Base-by-base conservation (phyloP, 2,329 filamentous ascomycete species). In the Ceratocystis destructans region DNA sequence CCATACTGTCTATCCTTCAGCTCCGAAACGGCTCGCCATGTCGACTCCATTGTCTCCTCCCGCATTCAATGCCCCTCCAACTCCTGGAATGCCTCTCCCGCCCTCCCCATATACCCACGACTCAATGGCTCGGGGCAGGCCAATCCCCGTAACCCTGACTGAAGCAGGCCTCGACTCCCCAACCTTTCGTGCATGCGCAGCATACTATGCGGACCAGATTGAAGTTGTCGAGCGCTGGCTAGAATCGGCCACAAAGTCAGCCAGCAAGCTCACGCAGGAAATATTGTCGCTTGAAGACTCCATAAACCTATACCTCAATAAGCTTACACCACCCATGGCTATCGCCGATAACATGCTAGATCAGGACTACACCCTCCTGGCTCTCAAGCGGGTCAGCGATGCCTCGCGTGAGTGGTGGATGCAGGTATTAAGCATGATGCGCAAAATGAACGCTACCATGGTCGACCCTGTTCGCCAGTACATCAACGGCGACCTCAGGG, bases 121-220 rank as follows among this genome's bases (percentile, higher is more conserved):
- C n/a, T 62, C 69, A 8, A 57, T 64, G 50, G 66, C 68, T 15
- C 68, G 68, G n/a, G 75, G 74, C 69, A 77, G 79, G 45, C 76
- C 78, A 41, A 79, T 84, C 67, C 90, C 94, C 57, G 92, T 97
- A 45, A 86, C 87, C 69, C 82, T 97, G 71, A 94, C 93, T 77
- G 94, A 99, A 82, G 94, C 94, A 63, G 89, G 91, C 22, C 88
- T 97, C 78, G 94, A 99, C 77, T 96, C 92, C 48, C 94, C 94
- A 31, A 95, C 92, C 45, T 97, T 97, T 75, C 90, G 94, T 70
- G 90, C 92, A 61, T 89, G 89, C 25, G 84, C 90, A 53, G 78
- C 88, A 61, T 90, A 96, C 77, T 96, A 96, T 73, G 83, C 85
- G 69, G 94, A 97, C 70, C 93, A 99, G 78, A 84, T 96, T 72